These are phyloP conservation scores for Musa itinerans DNA, from an alignment of 176 grass and related monocot genomes.

Conservation along the genomic window DNA sequence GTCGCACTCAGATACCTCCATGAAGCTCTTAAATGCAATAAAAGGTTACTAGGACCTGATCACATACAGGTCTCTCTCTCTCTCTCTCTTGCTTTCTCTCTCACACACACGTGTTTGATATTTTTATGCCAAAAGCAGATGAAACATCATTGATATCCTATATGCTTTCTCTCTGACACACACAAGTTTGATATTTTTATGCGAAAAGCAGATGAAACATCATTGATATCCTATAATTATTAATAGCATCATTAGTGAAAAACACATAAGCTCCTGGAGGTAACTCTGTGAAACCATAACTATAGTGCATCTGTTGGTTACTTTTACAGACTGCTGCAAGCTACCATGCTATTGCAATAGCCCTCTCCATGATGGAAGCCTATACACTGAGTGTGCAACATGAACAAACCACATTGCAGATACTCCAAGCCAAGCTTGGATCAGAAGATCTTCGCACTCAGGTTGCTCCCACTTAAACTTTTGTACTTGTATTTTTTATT, in stretches of 20 bases:
- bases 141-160: no score
- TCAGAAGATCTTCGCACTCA: slow-evolving; percentile 94
- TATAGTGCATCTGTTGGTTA: background rate
- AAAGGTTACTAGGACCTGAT: slow-evolving; percentile 89
- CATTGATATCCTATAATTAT: no score
- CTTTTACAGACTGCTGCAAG: slow-evolving; percentile 86
- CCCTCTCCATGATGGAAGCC: slow-evolving; percentile 97
- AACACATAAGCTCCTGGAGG: no score
- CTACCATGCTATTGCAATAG: slow-evolving; percentile 99
- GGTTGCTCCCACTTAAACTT: slow-evolving; percentile 33
- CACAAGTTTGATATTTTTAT: background rate
- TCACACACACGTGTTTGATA: background rate
- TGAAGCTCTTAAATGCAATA: slow-evolving; percentile 98
- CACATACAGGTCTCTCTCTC: slow-evolving; percentile 81
- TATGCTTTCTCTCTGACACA: background rate
- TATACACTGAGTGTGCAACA: slow-evolving; percentile 90
- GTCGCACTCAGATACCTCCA: slow-evolving; percentile 95
- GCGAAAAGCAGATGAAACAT: no score
- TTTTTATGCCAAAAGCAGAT: background rate
- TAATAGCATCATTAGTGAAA: no score
- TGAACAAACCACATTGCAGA: slow-evolving; percentile 96
- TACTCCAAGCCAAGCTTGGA: slow-evolving; percentile 93
- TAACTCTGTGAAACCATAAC: background rate
- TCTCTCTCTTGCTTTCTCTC: background rate
- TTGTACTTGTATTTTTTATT: background rate